Evolutionary conservation across 176 grass and related monocot genomes (phyloP).

Genomic region (Aegilops sharonensis): DNA sequence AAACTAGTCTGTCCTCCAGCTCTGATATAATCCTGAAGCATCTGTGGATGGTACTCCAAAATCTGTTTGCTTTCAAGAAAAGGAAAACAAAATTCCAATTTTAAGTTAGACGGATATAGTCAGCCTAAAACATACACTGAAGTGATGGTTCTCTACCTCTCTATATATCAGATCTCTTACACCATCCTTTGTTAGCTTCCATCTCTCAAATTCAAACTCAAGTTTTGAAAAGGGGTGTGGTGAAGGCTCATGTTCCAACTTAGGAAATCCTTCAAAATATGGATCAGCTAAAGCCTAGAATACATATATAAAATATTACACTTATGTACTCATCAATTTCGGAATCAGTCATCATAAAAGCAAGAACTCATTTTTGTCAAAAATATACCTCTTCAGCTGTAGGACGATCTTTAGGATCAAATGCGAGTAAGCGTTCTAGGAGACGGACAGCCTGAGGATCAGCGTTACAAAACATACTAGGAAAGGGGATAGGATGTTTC

Average conservation of each 20-base stretch:
- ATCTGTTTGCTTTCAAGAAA: slow-evolving; percentile 85
- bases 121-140: slow-evolving; percentile 16
- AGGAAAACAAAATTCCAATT: background rate
- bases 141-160: slow-evolving; percentile 57
- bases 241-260: slow-evolving; percentile 61
- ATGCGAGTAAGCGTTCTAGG: slow-evolving; percentile 85
- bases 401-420: slow-evolving; percentile 89
- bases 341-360: slow-evolving; percentile 24
- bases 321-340: background rate
- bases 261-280: slow-evolving; percentile 72
- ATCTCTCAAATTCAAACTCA: slow-evolving; percentile 92
- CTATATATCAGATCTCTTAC: slow-evolving; percentile 85
- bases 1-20: slow-evolving; percentile 79
- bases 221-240: slow-evolving; percentile 74
- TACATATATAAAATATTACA: slow-evolving; percentile 22
- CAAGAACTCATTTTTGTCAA: background rate
- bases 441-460: slow-evolving; percentile 76
- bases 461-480: slow-evolving; percentile 53
- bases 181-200: slow-evolving; percentile 76
- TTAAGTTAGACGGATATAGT: slow-evolving; percentile 19
- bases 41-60: slow-evolving; percentile 93
- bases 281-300: slow-evolving; percentile 89
- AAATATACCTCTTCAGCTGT: slow-evolving; percentile 73
- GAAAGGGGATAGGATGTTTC: slow-evolving; percentile 62
- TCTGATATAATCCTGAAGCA: slow-evolving; percentile 75